phyloP scores from a whole-genome alignment of 805 yeast genomes.

The Yamadazyma paraphyllophila region DNA sequence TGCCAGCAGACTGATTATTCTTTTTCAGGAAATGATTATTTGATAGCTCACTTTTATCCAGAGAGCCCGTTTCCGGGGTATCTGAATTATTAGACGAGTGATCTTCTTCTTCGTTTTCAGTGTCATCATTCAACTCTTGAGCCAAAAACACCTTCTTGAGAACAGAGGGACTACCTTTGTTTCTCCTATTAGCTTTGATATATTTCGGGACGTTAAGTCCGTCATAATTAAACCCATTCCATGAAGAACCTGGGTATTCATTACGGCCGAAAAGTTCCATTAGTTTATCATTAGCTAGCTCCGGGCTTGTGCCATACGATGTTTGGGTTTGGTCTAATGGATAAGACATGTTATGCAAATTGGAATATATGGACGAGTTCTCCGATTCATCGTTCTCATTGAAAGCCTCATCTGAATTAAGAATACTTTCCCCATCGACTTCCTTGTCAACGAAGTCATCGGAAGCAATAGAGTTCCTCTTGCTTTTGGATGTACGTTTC shows the following conservation, averaged over 20 bases:
- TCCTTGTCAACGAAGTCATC: constrained; percentile 11
- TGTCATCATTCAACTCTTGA: constrained; percentile 50
- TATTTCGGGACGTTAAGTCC: constrained; percentile 55
- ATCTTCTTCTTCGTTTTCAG: constrained; percentile 4
- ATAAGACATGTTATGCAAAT: constrained; percentile 1
- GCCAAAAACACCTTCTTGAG: constrained; percentile 59
- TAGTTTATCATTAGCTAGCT: constrained; percentile 1
- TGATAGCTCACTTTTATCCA: neutral
- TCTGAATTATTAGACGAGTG: neutral
- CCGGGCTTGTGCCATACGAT: neutral
- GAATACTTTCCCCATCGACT: constrained; percentile 23
- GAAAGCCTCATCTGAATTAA: constrained; percentile 21
- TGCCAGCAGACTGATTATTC: neutral
- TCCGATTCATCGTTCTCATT: constrained; percentile 7
- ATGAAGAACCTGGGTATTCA: constrained; percentile 12
- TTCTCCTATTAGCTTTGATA: constrained; percentile 47
- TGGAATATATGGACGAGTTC: constrained; percentile 4
- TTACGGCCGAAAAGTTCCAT: neutral
- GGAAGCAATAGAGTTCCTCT: neutral
- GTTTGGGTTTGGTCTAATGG: neutral
- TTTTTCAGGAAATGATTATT: neutral
- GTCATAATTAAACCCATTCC: constrained; percentile 32
- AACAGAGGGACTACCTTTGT: constrained; percentile 44
- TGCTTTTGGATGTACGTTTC: neutral
- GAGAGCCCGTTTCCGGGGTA: neutral